These are phyloP conservation scores for Umbelopsis isabellina DNA, from an alignment of 192 early-diverging fungal species.

Conservation along the genomic window DNA sequence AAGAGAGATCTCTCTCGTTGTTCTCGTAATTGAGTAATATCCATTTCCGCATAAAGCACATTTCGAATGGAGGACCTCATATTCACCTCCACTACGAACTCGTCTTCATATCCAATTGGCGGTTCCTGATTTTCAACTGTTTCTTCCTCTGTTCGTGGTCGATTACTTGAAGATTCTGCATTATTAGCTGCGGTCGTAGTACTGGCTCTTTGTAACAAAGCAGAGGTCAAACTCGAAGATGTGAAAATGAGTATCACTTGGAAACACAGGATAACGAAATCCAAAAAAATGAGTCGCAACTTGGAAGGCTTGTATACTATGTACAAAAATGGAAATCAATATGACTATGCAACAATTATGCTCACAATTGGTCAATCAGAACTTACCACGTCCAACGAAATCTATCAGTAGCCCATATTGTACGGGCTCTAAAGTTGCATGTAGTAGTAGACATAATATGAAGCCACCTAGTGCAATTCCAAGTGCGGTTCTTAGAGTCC, in stretches of 20 bases:
- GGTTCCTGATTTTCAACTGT: not conserved
- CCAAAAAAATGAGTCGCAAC: conserved; percentile 27
- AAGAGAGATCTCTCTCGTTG: conserved; percentile 11
- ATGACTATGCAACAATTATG: not conserved
- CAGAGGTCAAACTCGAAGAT: conserved; percentile 29
- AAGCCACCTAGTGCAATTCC: conserved; percentile 26
- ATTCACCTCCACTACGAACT: conserved; percentile 33
- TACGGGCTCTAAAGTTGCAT: conserved; percentile 25
- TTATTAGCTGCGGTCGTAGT: conserved; percentile 2
- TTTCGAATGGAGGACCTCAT: conserved; percentile 32
- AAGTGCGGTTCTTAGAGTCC: conserved; percentile 32
- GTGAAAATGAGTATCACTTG: conserved; percentile 38
- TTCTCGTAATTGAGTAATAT: conserved; percentile 17
- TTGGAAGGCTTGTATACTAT: conserved; percentile 26
- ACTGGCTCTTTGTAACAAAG: conserved; percentile 15
- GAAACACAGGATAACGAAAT: conserved; percentile 29
- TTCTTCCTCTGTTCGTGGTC: conserved; percentile 24
- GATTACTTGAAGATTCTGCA: conserved; percentile 20
- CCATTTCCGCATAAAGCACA: conserved; percentile 36
- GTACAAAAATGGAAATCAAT: not conserved
- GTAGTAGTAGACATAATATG: conserved; percentile 25
- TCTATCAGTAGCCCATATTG: conserved; percentile 36
- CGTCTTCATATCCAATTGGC: conserved; percentile 29
- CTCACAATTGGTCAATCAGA: not conserved
- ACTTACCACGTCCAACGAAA: conserved; percentile 40